Base-by-base conservation (phyloP, 306 rosid species). In the Vigna mungo region DNA sequence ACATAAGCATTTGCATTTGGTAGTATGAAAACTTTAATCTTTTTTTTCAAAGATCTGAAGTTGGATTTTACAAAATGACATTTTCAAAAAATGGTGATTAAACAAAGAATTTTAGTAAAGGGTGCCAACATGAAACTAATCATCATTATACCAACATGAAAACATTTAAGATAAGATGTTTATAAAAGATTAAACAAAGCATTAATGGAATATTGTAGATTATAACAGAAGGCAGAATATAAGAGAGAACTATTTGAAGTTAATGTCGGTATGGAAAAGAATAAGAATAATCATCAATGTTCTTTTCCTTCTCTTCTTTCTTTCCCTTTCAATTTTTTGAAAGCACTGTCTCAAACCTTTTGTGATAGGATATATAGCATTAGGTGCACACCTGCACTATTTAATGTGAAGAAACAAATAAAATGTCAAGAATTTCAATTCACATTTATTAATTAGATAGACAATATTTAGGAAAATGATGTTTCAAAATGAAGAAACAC, bases 221-320 rank as follows among this genome's bases (percentile, higher is more conserved):
- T 55, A 11, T 12, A 27, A 23, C 15, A 51, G 36, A 72, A 62
- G 72, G 39, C 52, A 60, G 77, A 36, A 58, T 46, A 54, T 55
- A 11, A 43, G 12, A 64, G 9, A 76, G 17, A 58, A 20, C 27
- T 15, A 9, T 21, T 47, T 65, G 14, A 36, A 52, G 43, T 17
- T 78, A 17, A 25, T n/a, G 11, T 18, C 41, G 52, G 43, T 1
- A 17, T 32, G 52, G 75, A 32, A 48, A 71, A 27, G 66, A 71
- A 79, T 27, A 37, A 51, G 66, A 71, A 79, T 27, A 37, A 51
- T 49, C n/a, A n/a, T 1, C 2, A 79, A 62, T 71, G 59, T 62
- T 49, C 83, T 71, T 79, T 70, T 21, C 78, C 70, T 13, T 72
- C 12, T 62, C 11, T 58, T 15, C 76, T 49, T 71, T 62, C 72